Conservation (phyloP, 306 rosid genomes). For the Dryas alaskensis region DNA sequence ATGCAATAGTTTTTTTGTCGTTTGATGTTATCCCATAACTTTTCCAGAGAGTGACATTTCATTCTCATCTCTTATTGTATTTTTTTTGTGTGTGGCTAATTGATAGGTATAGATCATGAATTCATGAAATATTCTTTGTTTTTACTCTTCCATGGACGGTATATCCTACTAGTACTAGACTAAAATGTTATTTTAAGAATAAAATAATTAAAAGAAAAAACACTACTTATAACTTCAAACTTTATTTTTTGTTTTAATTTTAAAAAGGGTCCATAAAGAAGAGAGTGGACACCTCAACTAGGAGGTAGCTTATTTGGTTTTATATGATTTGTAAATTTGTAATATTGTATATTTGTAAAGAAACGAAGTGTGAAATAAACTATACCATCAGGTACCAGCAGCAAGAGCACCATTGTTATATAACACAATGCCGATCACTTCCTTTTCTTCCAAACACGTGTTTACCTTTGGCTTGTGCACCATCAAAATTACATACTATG, state of each 20-base stretch:
- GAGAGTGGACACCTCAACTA: background rate
- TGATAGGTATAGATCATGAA: background rate
- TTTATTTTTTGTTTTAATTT: too few relatives aligned
- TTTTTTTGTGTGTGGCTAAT: background rate
- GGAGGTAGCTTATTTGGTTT: background rate
- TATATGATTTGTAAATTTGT: background rate
- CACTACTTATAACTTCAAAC: background rate
- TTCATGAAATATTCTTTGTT: background rate
- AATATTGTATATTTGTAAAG: background rate
- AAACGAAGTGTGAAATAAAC: background rate
- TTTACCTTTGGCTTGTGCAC: conserved; percentile 1
- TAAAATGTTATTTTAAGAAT: too few relatives aligned
- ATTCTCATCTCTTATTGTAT: background rate
- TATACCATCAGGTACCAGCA: background rate
- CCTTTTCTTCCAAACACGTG: background rate
- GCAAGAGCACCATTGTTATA: background rate
- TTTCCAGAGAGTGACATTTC: background rate
- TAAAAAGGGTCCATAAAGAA: too few relatives aligned
- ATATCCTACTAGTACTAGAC: background rate
- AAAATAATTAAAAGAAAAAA: background rate
- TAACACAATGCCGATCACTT: conserved; percentile 2
- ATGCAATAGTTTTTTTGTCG: background rate
- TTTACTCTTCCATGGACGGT: background rate
- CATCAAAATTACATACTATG: background rate
- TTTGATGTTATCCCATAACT: background rate